A percentile compares a stretch with the other conserved stretches of the same genome.
These are phyloP conservation scores for Tuber borchii DNA, from an alignment of 495 filamentous ascomycete species.

Conservation along the genomic window DNA sequence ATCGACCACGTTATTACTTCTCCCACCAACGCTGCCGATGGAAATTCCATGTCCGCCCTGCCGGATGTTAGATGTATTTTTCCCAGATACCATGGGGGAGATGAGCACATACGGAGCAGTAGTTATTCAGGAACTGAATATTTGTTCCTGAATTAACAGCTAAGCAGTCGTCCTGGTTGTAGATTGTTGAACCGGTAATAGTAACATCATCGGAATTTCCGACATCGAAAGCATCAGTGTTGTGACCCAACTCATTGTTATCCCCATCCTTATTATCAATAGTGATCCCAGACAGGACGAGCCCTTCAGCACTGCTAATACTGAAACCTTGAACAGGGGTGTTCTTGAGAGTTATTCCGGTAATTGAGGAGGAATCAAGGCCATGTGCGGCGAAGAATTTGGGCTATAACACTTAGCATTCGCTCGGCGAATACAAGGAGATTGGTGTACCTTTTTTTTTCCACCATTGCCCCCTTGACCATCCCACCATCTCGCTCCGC, in stretches of 20 bases:
- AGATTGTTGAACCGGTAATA: constrained; percentile 53
- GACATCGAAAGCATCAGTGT: constrained; percentile 64
- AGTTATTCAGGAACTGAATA: constrained; percentile 26
- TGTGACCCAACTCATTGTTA: constrained; percentile 49
- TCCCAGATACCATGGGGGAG: constrained; percentile 51
- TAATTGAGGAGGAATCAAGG: constrained; percentile 45
- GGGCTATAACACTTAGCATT: constrained; percentile 29
- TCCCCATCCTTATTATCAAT: constrained; percentile 59
- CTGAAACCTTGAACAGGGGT: constrained; percentile 59
- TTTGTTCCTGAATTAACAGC: constrained; percentile 56
- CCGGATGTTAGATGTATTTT: constrained; percentile 44
- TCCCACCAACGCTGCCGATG: constrained; percentile 63
- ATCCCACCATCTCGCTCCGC: constrained; percentile 52
- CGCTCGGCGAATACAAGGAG: neutral
- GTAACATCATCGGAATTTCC: constrained; percentile 48
- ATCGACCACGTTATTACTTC: constrained; percentile 55
- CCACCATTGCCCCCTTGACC: constrained; percentile 50
- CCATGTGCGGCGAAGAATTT: constrained; percentile 52
- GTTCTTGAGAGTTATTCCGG: constrained; percentile 48
- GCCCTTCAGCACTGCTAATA: constrained; percentile 49
- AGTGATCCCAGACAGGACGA: constrained; percentile 43
- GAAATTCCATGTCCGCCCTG: constrained; percentile 62
- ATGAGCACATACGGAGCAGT: constrained; percentile 41
- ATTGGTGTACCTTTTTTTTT: constrained; percentile 46
- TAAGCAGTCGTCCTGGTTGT: constrained; percentile 61